Base-by-base conservation (phyloP, 108 stramenopile species). In the Phaeodactylum tricornutum region DNA sequence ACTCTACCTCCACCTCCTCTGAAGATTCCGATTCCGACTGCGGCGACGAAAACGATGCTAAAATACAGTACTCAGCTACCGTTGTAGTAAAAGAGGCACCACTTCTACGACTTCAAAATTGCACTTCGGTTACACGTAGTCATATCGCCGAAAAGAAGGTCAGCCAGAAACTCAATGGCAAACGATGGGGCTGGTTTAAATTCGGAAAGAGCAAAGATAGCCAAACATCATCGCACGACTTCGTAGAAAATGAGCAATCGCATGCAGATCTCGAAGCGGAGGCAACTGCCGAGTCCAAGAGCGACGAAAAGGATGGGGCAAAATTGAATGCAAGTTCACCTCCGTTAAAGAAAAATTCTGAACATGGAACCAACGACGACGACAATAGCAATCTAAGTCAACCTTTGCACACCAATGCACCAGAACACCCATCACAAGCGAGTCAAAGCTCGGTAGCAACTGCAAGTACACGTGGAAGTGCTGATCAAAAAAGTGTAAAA, bases 81-180 rank as follows among this genome's bases (percentile, higher is more conserved):
- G n/a, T n/a, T n/a, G 50, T 34, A 16, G 34, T 36, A 24, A 52
- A 52, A 21, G 50, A 52, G 25, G 50, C 50, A 12, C 50, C 50
- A n/a, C 21, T 52, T 35, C 36, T 52, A 16, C 50, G 50, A 20
- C 34, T 52, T 9, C 36, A 52, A 25, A 52, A 52, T 37, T 35
- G 36, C 17, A 52, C 50, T 3, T 34, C 50, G 2, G 39, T 52
- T 20, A 52, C 50, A 14, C 34, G 50, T 19, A 52, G 29, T 24
- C 11, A 39, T 16, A 38, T 52, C 14, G 11, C 36, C 24, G 34
- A 19, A 2, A 37, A 52, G 9, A 38, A 36, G 19, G 39, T 38
- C 11, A 15, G 20, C n/a, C 20, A 34, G 3, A 9, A 26, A 34
- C 11, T 21, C 2, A 52, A 37, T 12, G 34, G 11, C 22, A 25